Conservation (phyloP, 2,329 filamentous ascomycete genomes). For the Diaporthe sp. region DNA sequence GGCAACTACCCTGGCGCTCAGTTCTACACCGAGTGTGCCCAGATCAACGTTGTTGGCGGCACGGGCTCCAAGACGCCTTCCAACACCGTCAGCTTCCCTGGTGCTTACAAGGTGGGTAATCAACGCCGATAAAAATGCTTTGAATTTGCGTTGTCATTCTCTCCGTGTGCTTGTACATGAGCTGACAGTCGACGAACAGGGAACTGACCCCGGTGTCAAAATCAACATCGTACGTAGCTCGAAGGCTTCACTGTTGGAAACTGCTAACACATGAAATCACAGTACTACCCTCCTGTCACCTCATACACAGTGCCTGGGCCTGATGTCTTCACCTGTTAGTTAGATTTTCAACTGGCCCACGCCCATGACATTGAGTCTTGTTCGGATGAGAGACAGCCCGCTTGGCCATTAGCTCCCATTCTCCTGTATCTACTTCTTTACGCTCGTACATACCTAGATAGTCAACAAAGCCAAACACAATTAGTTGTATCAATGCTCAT, state of each 20-base stretch:
- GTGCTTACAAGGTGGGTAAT: slow-evolving; percentile 8
- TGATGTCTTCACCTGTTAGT: slow-evolving; percentile 8
- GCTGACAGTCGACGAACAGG: not conserved
- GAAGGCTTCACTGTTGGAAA: too few species aligned
- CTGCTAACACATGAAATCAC: not conserved
- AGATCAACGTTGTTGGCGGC: slow-evolving; percentile 45
- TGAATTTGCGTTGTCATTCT: not conserved
- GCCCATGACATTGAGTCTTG: not conserved
- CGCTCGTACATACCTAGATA: slow-evolving; percentile 6
- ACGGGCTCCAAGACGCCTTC: slow-evolving; percentile 38
- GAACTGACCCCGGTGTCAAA: slow-evolving; percentile 56
- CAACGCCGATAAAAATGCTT: too few species aligned
- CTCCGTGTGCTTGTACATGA: not conserved
- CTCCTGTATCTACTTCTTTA: not conserved
- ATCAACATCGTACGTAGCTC: slow-evolving; percentile 53
- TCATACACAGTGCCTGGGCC: slow-evolving; percentile 6
- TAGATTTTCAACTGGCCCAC: not conserved
- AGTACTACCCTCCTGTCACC: slow-evolving; percentile 6
- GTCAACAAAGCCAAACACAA: not conserved
- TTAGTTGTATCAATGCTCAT: not conserved
- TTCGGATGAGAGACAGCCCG: not conserved
- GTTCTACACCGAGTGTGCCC: slow-evolving; percentile 46
- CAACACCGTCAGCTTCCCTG: slow-evolving; percentile 29
- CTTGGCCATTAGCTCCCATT: not conserved
- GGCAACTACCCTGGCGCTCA: slow-evolving; percentile 45